Base-by-base conservation (phyloP, 2,329 filamentous ascomycete genomes). In the Neofusicoccum parvum region DNA sequence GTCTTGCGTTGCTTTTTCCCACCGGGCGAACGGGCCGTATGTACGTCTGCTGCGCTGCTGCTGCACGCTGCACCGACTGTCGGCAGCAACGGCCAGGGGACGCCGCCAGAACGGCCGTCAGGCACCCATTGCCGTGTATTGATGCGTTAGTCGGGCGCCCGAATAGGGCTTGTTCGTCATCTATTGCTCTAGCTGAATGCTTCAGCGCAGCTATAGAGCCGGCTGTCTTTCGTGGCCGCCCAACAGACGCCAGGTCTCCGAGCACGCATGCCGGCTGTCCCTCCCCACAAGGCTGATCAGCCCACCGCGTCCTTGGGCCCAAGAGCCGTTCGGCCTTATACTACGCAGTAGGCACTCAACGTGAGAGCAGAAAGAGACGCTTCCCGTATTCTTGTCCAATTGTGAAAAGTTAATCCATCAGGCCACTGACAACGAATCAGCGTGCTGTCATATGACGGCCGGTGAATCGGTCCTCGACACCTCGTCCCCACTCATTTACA, bases 371-470 rank as follows among this genome's bases (percentile, higher is more conserved):
- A 32, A 39, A 59, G 54, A 45, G 39, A 36, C 39, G 11, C 36
- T 15, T 36, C 41, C 56, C 56, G 32, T 48, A 20, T 60, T 45
- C 41, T 48, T 34, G 56, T 27, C 41, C 56, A 20, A 46, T 7
- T 4, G n/a, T 15, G 56, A 36, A 46, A 37, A 60, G 56, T 37
- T 15, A 60, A 48, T n/a, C 32, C 56, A 36, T 60, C n/a, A 46
- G 56, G 56, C 56, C 43, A 37, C 56, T 48, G 43, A 15, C 41
- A 60, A 60, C 45, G 56, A 60, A 60, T 48, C 56, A 60, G 56
- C 56, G 15, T 36, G 5, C 32, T 15, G 56, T 36, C 32, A 60
- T 48, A 27, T 48, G 56, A 60, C 56, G 23, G 56, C 32, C 43
- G 14, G 43, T 48, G 41, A 60, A 60, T 48, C 56, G 48, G 23